Base-by-base conservation (phyloP, 1,139 yeast genomes). In the Pneumocystis sp. region DNA sequence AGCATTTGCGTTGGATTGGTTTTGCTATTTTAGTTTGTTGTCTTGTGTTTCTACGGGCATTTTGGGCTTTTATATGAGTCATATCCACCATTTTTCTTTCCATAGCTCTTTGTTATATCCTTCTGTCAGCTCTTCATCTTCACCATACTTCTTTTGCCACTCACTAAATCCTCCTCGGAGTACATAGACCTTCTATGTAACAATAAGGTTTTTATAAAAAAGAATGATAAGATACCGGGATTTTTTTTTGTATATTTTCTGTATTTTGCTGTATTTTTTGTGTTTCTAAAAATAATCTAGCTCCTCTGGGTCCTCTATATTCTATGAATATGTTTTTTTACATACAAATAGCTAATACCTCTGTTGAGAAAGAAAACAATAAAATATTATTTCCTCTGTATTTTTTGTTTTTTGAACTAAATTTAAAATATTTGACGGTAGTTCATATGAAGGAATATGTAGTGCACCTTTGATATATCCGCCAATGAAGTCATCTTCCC, bases 261-360 rank as follows among this genome's bases (percentile, higher is more conserved):
- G 93, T 77, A 67, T 85, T 75, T 25, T 25, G 34, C 25, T 25
- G 31, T 50, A 50, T 25, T 21, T 50, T 8, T 50, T 50, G 31
- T 12, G 64, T 61, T 31, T 34, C 61, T 31, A 61, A 59, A 70
- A 87, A 87, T 70, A 80, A 80, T 73, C 85, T 77, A 0, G 97
- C 90, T 1, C 96, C 82, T 8, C 88, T 79, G 0, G 97, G 97
- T 0, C 97, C 97, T 63, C 97, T 78, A 67, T 85, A 95, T 75
- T 91, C 97, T 1, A 95, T 86, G 61, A 88, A 50, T 50, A 50
- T 50, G 10, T 25, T 50, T 25, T 50, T 25, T 50, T 44, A 19
- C 8, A 19, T 50, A 79, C 75, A 97, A 93, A 74, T 91, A 96
- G 77, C 93, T 91, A 0, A 93, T 86, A 34, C 64, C 44, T 61